Conservation (phyloP, 2,329 filamentous ascomycete genomes). For the Nectriaceae sp. region DNA sequence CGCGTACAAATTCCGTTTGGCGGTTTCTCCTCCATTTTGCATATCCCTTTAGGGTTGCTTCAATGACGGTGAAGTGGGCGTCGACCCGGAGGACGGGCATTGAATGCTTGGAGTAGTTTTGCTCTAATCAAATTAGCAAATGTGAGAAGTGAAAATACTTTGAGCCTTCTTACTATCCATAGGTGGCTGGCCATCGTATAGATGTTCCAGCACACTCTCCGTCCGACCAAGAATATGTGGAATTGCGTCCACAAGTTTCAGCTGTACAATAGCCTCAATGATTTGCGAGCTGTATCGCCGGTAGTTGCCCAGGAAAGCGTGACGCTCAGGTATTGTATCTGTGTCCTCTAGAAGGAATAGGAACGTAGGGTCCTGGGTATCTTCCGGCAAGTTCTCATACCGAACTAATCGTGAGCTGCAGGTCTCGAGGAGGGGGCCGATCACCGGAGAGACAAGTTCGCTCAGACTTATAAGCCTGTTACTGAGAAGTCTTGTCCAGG, state of each 20-base stretch:
- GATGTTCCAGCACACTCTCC: slow-evolving; percentile 69
- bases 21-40: slow-evolving; percentile 67
- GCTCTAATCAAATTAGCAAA: slow-evolving; percentile 36
- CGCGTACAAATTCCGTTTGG: slow-evolving; percentile 33
- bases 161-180: slow-evolving; percentile 59
- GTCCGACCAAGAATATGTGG: slow-evolving; percentile 82
- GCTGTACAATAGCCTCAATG: slow-evolving; percentile 82
- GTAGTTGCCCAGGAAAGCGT: slow-evolving; percentile 96
- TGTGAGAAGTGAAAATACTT: background rate
- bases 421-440: slow-evolving; percentile 77
- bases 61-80: slow-evolving; percentile 85
- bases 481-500: slow-evolving; percentile 81
- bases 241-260: slow-evolving; percentile 82
- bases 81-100: slow-evolving; percentile 78
- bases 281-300: slow-evolving; percentile 85
- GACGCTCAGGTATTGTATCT: slow-evolving; percentile 89
- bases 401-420: slow-evolving; percentile 82
- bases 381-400: slow-evolving; percentile 84
- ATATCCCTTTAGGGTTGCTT: slow-evolving; percentile 86
- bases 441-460: slow-evolving; percentile 62
- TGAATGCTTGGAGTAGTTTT: slow-evolving; percentile 68
- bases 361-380: slow-evolving; percentile 77
- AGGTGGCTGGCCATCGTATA: slow-evolving; percentile 70
- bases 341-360: slow-evolving; percentile 90
- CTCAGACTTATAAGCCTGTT: slow-evolving; percentile 67